A percentile compares a stretch with the other conserved stretches of the same genome.
phyloP scores from a whole-genome alignment of 768 basidiomycete species.

The Suillus subaureus region DNA sequence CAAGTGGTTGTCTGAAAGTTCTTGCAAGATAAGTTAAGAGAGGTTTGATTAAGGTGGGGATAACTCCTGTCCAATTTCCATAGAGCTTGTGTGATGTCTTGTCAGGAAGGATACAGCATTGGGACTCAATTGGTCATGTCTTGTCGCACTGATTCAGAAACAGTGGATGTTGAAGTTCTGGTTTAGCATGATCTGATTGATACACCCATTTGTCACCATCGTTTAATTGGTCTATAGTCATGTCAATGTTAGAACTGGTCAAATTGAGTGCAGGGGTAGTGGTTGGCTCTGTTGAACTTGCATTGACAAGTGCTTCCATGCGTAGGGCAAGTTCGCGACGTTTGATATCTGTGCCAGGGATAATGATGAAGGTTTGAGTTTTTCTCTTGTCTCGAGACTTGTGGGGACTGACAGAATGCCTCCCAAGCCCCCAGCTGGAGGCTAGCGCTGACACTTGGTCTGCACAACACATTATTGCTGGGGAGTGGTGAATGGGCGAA shows the following conservation, averaged over 20 bases:
- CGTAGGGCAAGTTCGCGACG: not conserved
- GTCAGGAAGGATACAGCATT: not conserved
- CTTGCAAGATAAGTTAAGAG: not conserved
- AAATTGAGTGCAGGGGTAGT: not conserved
- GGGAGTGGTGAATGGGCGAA: not conserved
- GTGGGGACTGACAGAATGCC: not conserved
- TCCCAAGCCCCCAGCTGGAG: not conserved
- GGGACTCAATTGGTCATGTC: not conserved
- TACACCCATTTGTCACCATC: not conserved
- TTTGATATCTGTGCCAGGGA: constrained; percentile 1
- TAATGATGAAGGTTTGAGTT: constrained; percentile 6
- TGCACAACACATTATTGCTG: not conserved
- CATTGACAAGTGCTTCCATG: constrained; percentile 1
- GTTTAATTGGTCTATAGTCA: not conserved
- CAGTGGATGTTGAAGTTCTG: too few relatives aligned
- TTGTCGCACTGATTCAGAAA: too few relatives aligned
- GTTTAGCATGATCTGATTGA: not conserved
- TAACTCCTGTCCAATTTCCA: not conserved
- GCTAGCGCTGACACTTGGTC: not conserved
- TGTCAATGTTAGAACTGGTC: not conserved
- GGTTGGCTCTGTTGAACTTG: not conserved
- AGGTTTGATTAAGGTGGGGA: not conserved
- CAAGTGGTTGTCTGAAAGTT: not conserved
- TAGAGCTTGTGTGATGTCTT: not conserved
- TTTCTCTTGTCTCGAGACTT: constrained; percentile 5